Conservation (phyloP, 2,329 filamentous ascomycete species). For the Neonectria coccinea region DNA sequence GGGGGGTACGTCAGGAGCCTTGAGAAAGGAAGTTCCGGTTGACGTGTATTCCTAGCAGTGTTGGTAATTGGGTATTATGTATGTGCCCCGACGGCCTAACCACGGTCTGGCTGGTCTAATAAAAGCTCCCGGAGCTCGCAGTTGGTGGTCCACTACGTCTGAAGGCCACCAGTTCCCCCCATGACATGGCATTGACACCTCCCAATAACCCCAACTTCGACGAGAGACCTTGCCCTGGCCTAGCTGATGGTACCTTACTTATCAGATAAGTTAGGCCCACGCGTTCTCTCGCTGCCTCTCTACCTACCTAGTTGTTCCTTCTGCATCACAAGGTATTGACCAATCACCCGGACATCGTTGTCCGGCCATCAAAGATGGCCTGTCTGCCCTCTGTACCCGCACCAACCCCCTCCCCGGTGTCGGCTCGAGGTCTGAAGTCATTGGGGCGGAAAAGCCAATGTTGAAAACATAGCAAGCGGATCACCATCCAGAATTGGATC, state of each 20-base stretch:
- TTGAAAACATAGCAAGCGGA: conserved; percentile 26
- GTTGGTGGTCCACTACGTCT: conserved; percentile 23
- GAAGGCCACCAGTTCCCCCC: conserved; percentile 12
- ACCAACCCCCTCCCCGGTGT: conserved; percentile 44
- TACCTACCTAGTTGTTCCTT: conserved; percentile 1
- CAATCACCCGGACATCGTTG: conserved; percentile 40
- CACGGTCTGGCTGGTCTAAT: conserved; percentile 17
- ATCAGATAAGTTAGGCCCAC: conserved; percentile 34
- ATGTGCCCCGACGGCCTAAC: conserved; percentile 17
- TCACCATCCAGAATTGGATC: conserved; percentile 22
- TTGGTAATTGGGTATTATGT: background rate
- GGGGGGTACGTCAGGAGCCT: conserved; percentile 18
- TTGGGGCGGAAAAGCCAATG: conserved; percentile 41
- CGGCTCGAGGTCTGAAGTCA: conserved; percentile 41
- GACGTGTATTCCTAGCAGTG: background rate
- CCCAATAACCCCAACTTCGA: conserved; percentile 27
- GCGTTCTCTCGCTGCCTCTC: conserved; percentile 9
- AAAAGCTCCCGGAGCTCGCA: conserved; percentile 15
- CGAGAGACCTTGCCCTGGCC: conserved; percentile 29
- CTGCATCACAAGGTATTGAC: conserved; percentile 17
- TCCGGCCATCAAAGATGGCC: conserved; percentile 34
- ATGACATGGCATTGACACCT: conserved; percentile 2
- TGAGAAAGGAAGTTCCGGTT: conserved; percentile 10
- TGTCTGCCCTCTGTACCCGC: conserved; percentile 33
- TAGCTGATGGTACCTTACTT: conserved; percentile 22